phyloP scores from a whole-genome alignment of 306 rosid genomes.

The Erythrophleum fordii region DNA sequence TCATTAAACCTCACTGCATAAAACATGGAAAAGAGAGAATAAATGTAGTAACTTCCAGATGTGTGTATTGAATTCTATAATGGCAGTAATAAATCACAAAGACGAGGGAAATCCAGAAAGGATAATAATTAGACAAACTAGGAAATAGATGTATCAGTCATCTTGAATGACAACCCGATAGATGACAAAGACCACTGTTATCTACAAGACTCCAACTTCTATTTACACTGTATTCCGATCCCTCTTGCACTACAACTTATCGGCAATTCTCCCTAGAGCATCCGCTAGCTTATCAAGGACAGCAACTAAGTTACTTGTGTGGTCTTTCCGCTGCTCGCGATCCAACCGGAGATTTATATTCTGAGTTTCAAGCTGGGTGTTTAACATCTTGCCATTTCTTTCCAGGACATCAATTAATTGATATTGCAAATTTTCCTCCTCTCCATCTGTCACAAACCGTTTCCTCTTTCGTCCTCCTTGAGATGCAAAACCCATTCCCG shows the following conservation, averaged over 20 bases:
- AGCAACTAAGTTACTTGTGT: conserved; percentile 58
- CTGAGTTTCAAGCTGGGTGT: conserved; percentile 67
- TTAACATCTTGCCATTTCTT: conserved; percentile 69
- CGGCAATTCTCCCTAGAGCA: conserved; percentile 78
- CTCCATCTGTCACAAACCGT: conserved; percentile 53
- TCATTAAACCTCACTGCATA: background rate
- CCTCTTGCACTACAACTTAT: conserved; percentile 55
- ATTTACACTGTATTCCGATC: conserved; percentile 50
- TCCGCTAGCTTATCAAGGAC: conserved; percentile 83
- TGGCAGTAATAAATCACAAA: conserved; percentile 2
- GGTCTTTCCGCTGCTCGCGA: conserved; percentile 72
- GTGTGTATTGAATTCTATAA: conserved; percentile 7
- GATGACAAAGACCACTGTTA: conserved; percentile 6
- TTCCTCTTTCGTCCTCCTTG: conserved; percentile 69
- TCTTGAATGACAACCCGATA: conserved; percentile 30
- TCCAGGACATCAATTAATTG: conserved; percentile 69
- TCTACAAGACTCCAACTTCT: conserved; percentile 33
- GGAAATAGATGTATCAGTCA: conserved; percentile 12
- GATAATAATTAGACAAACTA: background rate
- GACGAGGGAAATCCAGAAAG: conserved; percentile 23
- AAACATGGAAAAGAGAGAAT: background rate
- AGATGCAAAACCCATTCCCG: conserved; percentile 63
- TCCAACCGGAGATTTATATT: conserved; percentile 65
- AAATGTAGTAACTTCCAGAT: conserved; percentile 19
- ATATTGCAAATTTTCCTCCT: conserved; percentile 54